Conservation (phyloP, 225 moss, liverwort and hornwort species). For the Asterella californica region DNA sequence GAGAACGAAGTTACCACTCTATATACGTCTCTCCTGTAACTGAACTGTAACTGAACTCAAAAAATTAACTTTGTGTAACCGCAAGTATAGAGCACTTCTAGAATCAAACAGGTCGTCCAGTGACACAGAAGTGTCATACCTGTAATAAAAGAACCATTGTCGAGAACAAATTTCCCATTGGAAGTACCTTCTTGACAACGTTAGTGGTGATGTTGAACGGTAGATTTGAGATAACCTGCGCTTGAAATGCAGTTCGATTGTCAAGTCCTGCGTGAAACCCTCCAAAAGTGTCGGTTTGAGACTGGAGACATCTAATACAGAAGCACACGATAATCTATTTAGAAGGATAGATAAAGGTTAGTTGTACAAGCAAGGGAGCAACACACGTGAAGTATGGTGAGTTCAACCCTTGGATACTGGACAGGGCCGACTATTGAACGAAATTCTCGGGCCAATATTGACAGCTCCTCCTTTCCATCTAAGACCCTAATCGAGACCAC, state of each 20-base stretch:
- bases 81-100: neutral
- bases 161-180: conserved; percentile 83
- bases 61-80: neutral
- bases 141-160: conserved; percentile 76
- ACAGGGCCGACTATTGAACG: neutral
- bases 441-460: neutral
- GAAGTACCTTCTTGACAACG: conserved; percentile 82
- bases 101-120: neutral
- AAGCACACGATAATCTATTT: neutral
- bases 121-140: conserved; percentile 30
- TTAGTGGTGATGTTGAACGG: conserved; percentile 94
- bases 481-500: neutral
- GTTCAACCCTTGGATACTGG: neutral
- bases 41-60: too few relatives aligned
- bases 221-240: conserved; percentile 87
- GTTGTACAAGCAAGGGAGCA: neutral
- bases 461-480: neutral
- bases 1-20: too few relatives aligned
- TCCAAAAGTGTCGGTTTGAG: neutral
- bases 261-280: neutral
- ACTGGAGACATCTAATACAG: neutral
- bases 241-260: neutral
- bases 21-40: too few relatives aligned
- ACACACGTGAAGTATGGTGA: neutral
- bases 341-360: neutral